Percentiles rank a stretch among this genome's conserved stretches.
These are phyloP conservation scores for Antitrichia curtipendula DNA, from an alignment of 225 moss, liverwort and hornwort species.

Conservation along the genomic window DNA sequence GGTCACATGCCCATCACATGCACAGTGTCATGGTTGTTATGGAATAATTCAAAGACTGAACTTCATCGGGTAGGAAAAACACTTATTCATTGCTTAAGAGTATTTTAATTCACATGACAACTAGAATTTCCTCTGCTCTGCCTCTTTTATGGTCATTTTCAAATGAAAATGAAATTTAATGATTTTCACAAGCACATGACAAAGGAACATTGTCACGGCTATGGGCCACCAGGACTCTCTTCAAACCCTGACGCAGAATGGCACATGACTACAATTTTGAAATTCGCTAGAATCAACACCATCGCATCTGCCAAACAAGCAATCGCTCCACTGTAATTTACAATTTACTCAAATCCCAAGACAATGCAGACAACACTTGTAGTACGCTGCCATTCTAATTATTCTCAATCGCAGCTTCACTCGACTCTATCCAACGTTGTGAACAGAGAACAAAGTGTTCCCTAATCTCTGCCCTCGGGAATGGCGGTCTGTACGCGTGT, in stretches of 20 bases:
- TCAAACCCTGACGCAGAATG: neutral
- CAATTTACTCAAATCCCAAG: neutral
- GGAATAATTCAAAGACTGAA: too few species aligned
- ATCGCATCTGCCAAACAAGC: neutral
- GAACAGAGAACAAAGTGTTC: neutral
- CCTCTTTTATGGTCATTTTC: too few species aligned
- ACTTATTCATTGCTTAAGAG: too few species aligned
- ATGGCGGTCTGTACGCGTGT: neutral
- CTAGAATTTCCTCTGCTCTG: too few species aligned
- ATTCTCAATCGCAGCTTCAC: too few species aligned
- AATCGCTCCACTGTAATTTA: neutral
- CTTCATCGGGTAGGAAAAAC: too few species aligned
- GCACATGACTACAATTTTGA: neutral
- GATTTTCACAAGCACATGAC: too few species aligned
- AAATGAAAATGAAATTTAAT: too few species aligned
- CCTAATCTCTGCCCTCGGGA: neutral
- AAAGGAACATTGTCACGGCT: neutral
- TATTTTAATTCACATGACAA: too few species aligned
- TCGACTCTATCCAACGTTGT: neutral
- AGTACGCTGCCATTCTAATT: too few species aligned
- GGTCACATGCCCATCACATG: too few species aligned
- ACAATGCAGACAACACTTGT: neutral
- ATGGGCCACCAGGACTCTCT: neutral
- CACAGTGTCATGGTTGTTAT: too few species aligned
- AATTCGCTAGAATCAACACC: neutral